Evolutionary conservation across 768 basidiomycete genomes (phyloP).

Genomic region (Royoungia palumana): DNA sequence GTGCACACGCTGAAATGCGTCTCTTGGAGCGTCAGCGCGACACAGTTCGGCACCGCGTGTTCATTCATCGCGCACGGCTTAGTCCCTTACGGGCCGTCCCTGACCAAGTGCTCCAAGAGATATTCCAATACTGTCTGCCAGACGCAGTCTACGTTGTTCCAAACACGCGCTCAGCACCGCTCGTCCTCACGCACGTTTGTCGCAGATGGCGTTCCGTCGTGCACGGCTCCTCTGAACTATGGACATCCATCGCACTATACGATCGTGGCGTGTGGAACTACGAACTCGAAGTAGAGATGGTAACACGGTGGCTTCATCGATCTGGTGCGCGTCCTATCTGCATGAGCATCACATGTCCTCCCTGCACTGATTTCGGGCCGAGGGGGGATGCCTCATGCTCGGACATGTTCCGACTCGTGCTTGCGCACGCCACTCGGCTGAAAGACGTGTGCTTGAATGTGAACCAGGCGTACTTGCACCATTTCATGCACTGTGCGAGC

Average conservation of each 20-base stretch:
- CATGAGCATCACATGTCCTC: conserved; percentile 20
- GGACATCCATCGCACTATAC: conserved; percentile 27
- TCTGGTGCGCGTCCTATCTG: conserved; percentile 21
- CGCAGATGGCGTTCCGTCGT: conserved; percentile 31
- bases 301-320: conserved; percentile 20
- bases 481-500: conserved; percentile 12
- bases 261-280: conserved; percentile 32
- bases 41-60: conserved; percentile 13
- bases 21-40: conserved; percentile 20
- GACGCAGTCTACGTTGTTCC: conserved; percentile 24
- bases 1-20: conserved; percentile 12
- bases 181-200: conserved; percentile 33
- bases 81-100: conserved; percentile 29
- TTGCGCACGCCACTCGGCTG: conserved; percentile 21
- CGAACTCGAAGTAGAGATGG: conserved; percentile 25
- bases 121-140: conserved; percentile 28
- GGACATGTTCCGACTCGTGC: conserved; percentile 18
- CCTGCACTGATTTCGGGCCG: conserved; percentile 16
- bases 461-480: conserved; percentile 16
- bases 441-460: conserved; percentile 17
- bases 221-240: conserved; percentile 30
- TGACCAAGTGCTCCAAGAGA: conserved; percentile 32
- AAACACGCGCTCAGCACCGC: conserved; percentile 21
- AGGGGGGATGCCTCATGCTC: conserved; percentile 5
- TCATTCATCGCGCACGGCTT: conserved; percentile 25